Base-by-base conservation (phyloP, 371 early-diverging fungal genomes). In the Mortierella sp. region DNA sequence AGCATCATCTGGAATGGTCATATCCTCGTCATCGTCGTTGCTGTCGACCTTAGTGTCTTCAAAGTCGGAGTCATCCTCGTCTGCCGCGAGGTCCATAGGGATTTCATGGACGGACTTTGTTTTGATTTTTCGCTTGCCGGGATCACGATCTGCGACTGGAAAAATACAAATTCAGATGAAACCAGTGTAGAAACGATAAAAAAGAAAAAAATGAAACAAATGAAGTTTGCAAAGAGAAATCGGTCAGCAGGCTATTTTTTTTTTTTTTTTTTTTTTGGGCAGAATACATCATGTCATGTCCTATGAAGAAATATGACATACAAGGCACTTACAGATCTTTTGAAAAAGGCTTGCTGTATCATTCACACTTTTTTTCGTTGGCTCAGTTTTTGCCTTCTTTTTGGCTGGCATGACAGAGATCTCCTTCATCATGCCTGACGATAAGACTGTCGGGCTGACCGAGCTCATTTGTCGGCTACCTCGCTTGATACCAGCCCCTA, bases 41-140 rank as follows among this genome's bases (percentile, higher is more conserved):
- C 69, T 71, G 63, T 69, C 69, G 40, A 43, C 50, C 66, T 71
- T 74, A 57, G 58, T 70, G 19, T 80, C 81, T 19, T 80, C 81
- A 61, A 80, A 80, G 57, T 80, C 81, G 33, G 81, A 80, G 57
- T 80, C 81, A 36, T 80, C 81, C 47, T 80, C 81, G 41, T 80
- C 81, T 6, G 69, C 72, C 9, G 69, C 81, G 13, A 74, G 69
- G 32, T 80, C 81, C 36, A 80, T 74, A 3, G 81, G 75, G 43
- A 80, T 80, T 52, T 80, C 81, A 19, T 71, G 71, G 32, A 80
- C 75, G 6, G 81, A 80, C 59, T 75, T 80, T 43, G 75, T 74
- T 53, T 74, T 70, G 72, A 80, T 80, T 52, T 80, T 80, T 52
- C 81, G 81, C 63, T 80, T 80, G 45, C 81, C 81, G 43, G 81